Base-by-base conservation (phyloP, 257 asterid genomes). In the Nicotiana sylvestris region DNA sequence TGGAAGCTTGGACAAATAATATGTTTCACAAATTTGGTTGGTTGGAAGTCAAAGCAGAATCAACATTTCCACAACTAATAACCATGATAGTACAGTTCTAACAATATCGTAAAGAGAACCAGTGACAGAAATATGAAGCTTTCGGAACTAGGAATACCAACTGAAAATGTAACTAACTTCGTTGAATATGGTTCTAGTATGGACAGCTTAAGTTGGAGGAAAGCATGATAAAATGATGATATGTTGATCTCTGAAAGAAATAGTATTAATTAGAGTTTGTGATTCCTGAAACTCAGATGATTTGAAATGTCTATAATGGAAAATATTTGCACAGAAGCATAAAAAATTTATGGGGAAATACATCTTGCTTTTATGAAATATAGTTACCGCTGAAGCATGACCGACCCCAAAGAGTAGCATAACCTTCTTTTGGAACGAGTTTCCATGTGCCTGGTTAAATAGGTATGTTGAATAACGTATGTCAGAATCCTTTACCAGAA, bases 351-450 rank as follows among this genome's bases (percentile, higher is more conserved):
- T 46, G 15, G 37, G 27, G 9, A 49, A 53, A 49, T 72, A 21
- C 37, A 46, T 25, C 61, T 46, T 12, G 79, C 39, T 49, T 49
- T 13, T 13, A 49, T 46, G 61, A 29, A 39, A 56, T 69, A 61
- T 81, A n/a, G 61, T 88, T 91, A 95, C 99, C 97, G 89, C 97
- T 43, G 83, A 72, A 57, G 95, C 87, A 86, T 92, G 92, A 72
- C 94, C 91, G 49, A 77, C 88, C 18, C 98, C 98, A 83, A 96
- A 93, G 84, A 96, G 88, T 76, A 92, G 93, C 93, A 91, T 87
- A 86, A 93, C 89, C 87, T 96, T 96, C 93, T 96, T 96, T 53
- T 93, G 98, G 90, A 96, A 96, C 74, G 99, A 96, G 87, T 94
- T 93, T 85, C 99, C 99, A 78, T 94, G 91, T 55, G 92, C 92